phyloP scores from a whole-genome alignment of 805 yeast genomes.

The Diddensiella santjacobensis region DNA sequence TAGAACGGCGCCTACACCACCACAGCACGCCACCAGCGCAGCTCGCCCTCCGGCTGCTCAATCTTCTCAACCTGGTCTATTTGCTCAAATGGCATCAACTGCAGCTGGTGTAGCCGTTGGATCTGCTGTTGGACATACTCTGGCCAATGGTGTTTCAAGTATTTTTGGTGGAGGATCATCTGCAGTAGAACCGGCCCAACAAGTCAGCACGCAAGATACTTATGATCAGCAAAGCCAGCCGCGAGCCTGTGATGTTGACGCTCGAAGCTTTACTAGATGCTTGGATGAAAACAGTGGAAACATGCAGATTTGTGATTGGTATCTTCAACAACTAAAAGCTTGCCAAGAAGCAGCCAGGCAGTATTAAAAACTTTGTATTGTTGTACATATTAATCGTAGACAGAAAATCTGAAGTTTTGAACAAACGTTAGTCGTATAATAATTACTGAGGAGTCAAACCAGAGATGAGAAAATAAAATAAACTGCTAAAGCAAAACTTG shows the following conservation, averaged over 20 bases:
- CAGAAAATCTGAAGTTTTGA: too few species aligned
- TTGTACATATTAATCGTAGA: too few species aligned
- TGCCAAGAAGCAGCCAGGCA: conserved; percentile 91
- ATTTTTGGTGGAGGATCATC: conserved; percentile 80
- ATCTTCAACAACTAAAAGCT: conserved; percentile 94
- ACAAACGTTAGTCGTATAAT: too few species aligned
- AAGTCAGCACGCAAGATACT: conserved; percentile 26
- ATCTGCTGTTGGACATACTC: conserved; percentile 92
- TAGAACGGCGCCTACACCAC: conserved; percentile 44
- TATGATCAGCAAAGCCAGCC: conserved; percentile 41
- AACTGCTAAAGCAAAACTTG: too few species aligned
- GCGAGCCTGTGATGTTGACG: conserved; percentile 79
- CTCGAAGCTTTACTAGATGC: conserved; percentile 93
- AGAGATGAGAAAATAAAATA: too few species aligned
- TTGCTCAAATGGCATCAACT: conserved; percentile 96
- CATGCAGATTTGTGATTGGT: conserved; percentile 95
- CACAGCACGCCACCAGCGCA: conserved; percentile 41
- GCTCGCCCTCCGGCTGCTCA: conserved; percentile 47
- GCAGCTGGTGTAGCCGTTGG: conserved; percentile 99
- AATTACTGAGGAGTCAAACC: too few species aligned
- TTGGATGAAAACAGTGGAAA: conserved; percentile 90
- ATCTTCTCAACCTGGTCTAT: conserved; percentile 68
- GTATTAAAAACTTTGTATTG: conserved; percentile 48
- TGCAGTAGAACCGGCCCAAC: conserved; percentile 44
- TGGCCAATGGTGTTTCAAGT: conserved; percentile 90